Conservation (phyloP, 78 protist genomes). For the Emiliania huxleyi region DNA sequence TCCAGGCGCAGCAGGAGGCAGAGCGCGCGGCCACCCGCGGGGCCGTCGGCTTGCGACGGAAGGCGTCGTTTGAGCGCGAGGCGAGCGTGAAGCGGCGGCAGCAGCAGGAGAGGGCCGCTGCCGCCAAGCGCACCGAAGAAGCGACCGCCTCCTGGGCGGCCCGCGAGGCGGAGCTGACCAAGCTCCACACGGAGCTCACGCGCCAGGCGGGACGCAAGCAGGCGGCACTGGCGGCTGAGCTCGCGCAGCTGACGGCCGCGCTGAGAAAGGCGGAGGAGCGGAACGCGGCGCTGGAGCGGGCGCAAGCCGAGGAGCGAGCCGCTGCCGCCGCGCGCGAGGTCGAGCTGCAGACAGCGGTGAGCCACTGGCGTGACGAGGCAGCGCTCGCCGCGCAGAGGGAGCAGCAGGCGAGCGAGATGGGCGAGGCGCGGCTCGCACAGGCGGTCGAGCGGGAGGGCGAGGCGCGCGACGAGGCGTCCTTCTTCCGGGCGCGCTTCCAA, state of each 20-base stretch:
- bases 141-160: background rate
- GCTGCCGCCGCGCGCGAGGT: background rate
- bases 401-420: background rate
- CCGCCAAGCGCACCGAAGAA: background rate
- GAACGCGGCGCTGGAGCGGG: background rate
- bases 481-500: background rate
- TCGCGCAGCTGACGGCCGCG: background rate
- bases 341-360: background rate
- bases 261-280: background rate
- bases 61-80: background rate
- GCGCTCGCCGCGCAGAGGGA: background rate
- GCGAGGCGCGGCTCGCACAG: background rate
- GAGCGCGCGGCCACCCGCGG: background rate
- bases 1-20: background rate
- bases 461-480: background rate
- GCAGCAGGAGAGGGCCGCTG: background rate
- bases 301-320: background rate
- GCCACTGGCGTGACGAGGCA: background rate
- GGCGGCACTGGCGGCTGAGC: background rate
- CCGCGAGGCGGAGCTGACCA: background rate
- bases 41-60: background rate
- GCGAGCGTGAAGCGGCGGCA: background rate
- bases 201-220: background rate
- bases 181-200: background rate
- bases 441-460: background rate